Evolutionary conservation across 176 grass and related monocot genomes (phyloP).

Genomic region (Musa schizocarpa): DNA sequence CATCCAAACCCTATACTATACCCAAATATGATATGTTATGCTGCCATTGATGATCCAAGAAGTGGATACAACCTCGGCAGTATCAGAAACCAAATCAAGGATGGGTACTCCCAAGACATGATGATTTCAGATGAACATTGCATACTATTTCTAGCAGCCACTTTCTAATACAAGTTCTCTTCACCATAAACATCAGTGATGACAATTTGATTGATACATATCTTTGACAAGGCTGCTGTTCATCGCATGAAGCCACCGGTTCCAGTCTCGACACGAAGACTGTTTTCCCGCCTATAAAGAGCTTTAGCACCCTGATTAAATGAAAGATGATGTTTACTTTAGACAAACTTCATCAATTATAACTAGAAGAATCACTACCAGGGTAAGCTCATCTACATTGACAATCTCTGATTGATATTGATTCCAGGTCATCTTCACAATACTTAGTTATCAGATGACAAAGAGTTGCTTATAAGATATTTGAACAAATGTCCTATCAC

Average conservation of each 20-base stretch:
- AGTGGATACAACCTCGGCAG: too few relatives aligned
- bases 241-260: constrained; percentile 4
- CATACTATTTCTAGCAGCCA: not conserved
- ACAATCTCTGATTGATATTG: not conserved
- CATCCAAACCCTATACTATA: not conserved
- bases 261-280: constrained; percentile 46
- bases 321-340: not conserved
- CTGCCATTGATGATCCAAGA: too few relatives aligned
- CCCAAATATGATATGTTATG: not conserved
- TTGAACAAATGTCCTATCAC: too few relatives aligned
- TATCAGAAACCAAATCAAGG: not conserved
- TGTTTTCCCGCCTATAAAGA: constrained; percentile 64
- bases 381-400: too few relatives aligned
- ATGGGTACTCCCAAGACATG: not conserved
- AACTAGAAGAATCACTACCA: not conserved
- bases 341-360: constrained; percentile 10
- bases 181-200: not conserved
- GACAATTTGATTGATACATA: not conserved
- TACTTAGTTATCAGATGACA: too few relatives aligned
- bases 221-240: not conserved
- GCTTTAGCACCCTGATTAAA: constrained; percentile 60
- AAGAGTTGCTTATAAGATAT: too few relatives aligned
- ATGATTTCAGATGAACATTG: not conserved
- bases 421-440: not conserved
- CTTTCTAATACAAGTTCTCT: not conserved